Percentiles rank a stretch among this genome's conserved stretches.
Conservation (phyloP, 306 rosid genomes). For the Pueraria montana region DNA sequence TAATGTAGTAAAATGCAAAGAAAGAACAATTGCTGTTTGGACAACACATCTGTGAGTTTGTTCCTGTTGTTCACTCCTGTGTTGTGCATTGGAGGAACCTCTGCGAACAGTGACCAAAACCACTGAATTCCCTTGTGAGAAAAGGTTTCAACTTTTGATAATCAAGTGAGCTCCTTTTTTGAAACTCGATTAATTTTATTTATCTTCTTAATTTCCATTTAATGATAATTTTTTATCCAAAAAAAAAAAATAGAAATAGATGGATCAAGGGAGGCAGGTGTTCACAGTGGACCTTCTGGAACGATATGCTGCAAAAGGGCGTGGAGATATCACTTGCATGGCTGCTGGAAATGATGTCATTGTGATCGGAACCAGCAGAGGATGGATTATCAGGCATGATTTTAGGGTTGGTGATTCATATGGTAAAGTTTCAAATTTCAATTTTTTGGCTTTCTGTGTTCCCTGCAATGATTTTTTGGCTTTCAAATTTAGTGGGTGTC, state of each 20-base stretch:
- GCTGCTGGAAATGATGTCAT: constrained; percentile 98
- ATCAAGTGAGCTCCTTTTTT: constrained; percentile 21
- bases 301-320: constrained; percentile 90
- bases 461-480: background rate
- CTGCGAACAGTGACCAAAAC: background rate
- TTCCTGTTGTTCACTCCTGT: too few relatives aligned
- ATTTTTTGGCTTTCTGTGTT: background rate
- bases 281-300: constrained; percentile 93
- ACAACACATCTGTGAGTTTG: background rate
- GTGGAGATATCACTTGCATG: constrained; percentile 85
- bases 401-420: constrained; percentile 86
- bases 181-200: background rate
- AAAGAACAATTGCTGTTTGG: background rate
- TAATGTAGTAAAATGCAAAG: background rate
- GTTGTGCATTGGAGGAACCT: background rate
- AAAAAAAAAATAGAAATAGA: constrained; percentile 43
- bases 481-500: too few relatives aligned
- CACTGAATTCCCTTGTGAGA: background rate
- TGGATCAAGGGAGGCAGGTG: constrained; percentile 88
- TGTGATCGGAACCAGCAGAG: constrained; percentile 89
- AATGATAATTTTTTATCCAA: background rate
- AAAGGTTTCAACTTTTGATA: background rate
- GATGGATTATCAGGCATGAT: constrained; percentile 95
- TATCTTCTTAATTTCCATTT: constrained; percentile 15
- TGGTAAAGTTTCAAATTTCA: constrained; percentile 55